Base-by-base conservation (phyloP, 2,329 filamentous ascomycete species). In the Xylariaceae sp. region DNA sequence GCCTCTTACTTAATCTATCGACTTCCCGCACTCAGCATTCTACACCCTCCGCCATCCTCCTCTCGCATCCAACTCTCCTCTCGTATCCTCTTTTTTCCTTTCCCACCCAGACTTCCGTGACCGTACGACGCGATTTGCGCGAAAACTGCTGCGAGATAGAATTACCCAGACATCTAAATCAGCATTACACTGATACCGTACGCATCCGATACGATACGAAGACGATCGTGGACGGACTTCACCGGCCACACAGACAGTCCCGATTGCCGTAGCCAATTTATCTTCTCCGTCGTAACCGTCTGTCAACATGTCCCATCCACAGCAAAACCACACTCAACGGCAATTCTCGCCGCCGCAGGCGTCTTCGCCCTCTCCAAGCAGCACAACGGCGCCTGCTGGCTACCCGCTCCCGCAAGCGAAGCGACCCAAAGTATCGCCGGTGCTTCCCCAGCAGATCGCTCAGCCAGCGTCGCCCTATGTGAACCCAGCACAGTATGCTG, bases 371-470 rank as follows among this genome's bases (percentile, higher is more conserved):
- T 87, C 87, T 23, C 85, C 87, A 50, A 81, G 78, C 53, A 77
- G 81, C 18, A 78, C 82, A 30, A 78, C 82, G 17, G 78, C 80
- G 37, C 81, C 82, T 64, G 75, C 80, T 13, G 75, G 74, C 55
- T 88, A 74, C 67, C 70, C 74, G 61, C 82, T 87, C 53, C 88
- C 88, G 53, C 86, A 89, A 13, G 84, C 82, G 60, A 93, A 94
- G 77, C 83, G 89, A 72, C 87, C 82, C 72, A 87, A 85, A 58
- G 76, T 89, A 52, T 90, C 88, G 30, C 86, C 88, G 55, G 86
- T 86, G 59, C 82, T 86, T 39, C 76, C 88, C 34, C 86, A 87
- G 66, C 86, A 87, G 35, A 86, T 87, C 66, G 86, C 87, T 59
- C 80, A 85, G 69, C 77, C 79, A 64, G 73, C 76, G 66, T 79